These are phyloP conservation scores for Elaeagnus macrophylla DNA, from an alignment of 306 rosid species.

Conservation along the genomic window DNA sequence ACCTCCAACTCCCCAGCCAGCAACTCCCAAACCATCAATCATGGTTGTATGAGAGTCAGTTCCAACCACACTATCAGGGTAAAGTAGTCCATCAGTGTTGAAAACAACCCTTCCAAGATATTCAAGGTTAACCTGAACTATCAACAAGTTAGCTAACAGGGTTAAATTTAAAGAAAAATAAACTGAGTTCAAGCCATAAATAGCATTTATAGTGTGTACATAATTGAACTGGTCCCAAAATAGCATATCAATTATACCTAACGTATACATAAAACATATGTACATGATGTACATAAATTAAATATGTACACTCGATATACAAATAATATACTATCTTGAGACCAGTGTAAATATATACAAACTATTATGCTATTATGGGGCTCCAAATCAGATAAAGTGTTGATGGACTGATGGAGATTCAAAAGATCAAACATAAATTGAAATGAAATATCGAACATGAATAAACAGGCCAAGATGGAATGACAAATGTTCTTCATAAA, in stretches of 20 bases:
- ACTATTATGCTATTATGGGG: too few relatives aligned
- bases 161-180: not conserved
- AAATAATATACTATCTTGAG: too few relatives aligned
- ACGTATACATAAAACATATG: too few relatives aligned
- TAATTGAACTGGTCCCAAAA: too few relatives aligned
- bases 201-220: too few relatives aligned
- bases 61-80: slow-evolving; percentile 96
- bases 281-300: too few relatives aligned
- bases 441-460: not conserved
- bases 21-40: slow-evolving; percentile 95
- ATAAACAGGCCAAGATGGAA: not conserved
- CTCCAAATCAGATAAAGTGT: too few relatives aligned
- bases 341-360: too few relatives aligned
- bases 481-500: not conserved
- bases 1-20: slow-evolving; percentile 98
- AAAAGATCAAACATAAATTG: not conserved
- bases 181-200: too few relatives aligned
- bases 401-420: not conserved
- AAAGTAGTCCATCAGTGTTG: slow-evolving; percentile 71
- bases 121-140: slow-evolving; percentile 83
- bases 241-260: too few relatives aligned
- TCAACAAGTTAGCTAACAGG: slow-evolving; percentile 11
- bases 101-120: slow-evolving; percentile 91
- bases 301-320: too few relatives aligned
- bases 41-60: slow-evolving; percentile 93